These are phyloP conservation scores for Solanum okadae DNA, from an alignment of 257 asterid genomes.

Conservation along the genomic window DNA sequence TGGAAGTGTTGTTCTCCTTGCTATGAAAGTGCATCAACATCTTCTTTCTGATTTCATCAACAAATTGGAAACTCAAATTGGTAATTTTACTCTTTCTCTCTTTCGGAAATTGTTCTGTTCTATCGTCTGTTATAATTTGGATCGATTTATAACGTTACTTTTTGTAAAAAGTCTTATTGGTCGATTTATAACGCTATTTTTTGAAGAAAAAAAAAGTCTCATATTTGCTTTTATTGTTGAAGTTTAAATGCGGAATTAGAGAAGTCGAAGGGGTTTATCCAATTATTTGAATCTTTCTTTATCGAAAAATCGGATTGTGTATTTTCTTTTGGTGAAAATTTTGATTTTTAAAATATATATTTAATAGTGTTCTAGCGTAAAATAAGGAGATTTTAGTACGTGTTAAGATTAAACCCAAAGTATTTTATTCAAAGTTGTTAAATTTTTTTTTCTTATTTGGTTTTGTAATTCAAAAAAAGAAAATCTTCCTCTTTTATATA, in stretches of 20 bases:
- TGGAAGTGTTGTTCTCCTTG: slow-evolving; percentile 69
- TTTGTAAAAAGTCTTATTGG: no score
- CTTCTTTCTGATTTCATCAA: slow-evolving; percentile 77
- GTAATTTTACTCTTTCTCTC: neutral
- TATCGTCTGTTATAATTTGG: neutral
- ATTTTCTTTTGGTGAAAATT: neutral
- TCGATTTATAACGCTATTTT: neutral
- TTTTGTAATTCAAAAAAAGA: neutral
- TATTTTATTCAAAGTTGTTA: neutral
- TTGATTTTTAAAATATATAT: neutral
- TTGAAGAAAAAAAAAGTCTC: neutral
- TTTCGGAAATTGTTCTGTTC: neutral
- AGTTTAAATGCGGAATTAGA: neutral
- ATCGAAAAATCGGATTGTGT: neutral
- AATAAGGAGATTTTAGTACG: neutral
- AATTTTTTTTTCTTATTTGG: neutral
- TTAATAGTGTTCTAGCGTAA: neutral
- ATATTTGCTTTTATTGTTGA: neutral
- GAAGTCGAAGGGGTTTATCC: neutral
- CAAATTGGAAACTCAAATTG: slow-evolving; percentile 56
- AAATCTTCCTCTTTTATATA: neutral
- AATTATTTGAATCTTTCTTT: neutral
- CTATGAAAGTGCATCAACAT: slow-evolving; percentile 74
- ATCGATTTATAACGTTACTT: neutral
- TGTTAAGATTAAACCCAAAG: neutral